Base-by-base conservation (phyloP, 768 basidiomycete genomes). In the Lentinula detonsa region DNA sequence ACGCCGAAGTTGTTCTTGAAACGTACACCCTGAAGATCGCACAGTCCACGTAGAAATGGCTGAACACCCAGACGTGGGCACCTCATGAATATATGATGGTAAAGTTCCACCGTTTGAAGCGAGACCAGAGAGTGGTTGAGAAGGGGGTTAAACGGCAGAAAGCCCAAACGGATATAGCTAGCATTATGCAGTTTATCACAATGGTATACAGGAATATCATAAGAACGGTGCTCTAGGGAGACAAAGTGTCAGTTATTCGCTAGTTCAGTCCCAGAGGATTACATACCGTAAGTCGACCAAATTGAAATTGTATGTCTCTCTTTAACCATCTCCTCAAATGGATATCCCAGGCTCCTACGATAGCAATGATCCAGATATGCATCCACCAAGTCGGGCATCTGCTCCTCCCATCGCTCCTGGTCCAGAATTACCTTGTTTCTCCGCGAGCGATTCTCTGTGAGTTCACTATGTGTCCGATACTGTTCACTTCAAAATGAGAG, bases 1-100 rank as follows among this genome's bases (percentile, higher is more conserved):
- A 61, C 23, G n/a, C 57, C 45, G 3, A 70, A 51, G 48, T 66
- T 62, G 1, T 51, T 55, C 11, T 62, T 35, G 55, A 64, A 70
- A 0, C 69, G 66, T 0, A 64, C 52, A 11, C 64, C 42, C 13
- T 76, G 69, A 21, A 73, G 31, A 55, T 75, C 70, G 34, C 70
- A 73, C 0, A 76, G 61, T 1, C 59, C 58, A 51, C 72, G 72
- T 21, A 68, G 54, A 48, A 73, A 72, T 7, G 69, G 62, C 51
- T 75, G 63, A 10, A 70, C 64, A 0, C 69, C 56, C 2, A 75
- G 64, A 23, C 65, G 66, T 18, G 72, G 72, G 42, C 66, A 72
- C 8, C 64, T 57, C 49, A 51, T 31, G 28, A 51, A 51, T 10
- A 42, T 39, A 3, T 23, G 56, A 13, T 65, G 65, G 51, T 61